These are phyloP conservation scores for Xerocomellus amylosporus DNA, from an alignment of 768 basidiomycete genomes.

Conservation along the genomic window DNA sequence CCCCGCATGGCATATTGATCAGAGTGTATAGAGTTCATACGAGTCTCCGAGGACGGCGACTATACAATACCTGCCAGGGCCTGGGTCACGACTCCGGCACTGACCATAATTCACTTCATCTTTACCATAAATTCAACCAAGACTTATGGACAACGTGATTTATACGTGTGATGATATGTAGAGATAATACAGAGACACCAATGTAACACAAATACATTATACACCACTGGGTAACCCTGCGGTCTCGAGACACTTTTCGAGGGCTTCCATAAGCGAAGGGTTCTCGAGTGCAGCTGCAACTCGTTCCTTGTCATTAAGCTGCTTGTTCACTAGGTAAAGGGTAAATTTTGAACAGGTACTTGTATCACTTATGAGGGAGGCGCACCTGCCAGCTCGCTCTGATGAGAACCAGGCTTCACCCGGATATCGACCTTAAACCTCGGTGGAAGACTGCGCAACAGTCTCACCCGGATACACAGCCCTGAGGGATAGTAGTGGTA, in stretches of 20 bases:
- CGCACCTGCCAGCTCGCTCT: slow-evolving; percentile 86
- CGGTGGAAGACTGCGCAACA: slow-evolving; percentile 84
- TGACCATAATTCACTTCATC: slow-evolving; percentile 4
- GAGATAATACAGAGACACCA: background rate
- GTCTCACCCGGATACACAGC: slow-evolving; percentile 90
- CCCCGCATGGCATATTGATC: no score
- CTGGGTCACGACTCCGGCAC: background rate
- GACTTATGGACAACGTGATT: background rate
- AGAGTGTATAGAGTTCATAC: background rate
- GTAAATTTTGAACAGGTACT: background rate
- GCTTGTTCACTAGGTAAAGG: slow-evolving; percentile 79
- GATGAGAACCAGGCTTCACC: slow-evolving; percentile 92
- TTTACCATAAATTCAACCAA: background rate
- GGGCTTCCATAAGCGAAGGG: slow-evolving; percentile 74
- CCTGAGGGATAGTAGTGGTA: slow-evolving; percentile 37
- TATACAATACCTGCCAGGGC: slow-evolving; percentile 1
- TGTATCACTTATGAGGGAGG: background rate
- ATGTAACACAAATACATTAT: slow-evolving; percentile 6
- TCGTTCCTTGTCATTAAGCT: slow-evolving; percentile 97
- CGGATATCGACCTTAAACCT: slow-evolving; percentile 94
- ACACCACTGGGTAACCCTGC: slow-evolving; percentile 15
- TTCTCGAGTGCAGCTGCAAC: slow-evolving; percentile 98
- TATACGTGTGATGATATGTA: background rate
- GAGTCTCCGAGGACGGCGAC: slow-evolving; percentile 7
- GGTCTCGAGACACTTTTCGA: slow-evolving; percentile 71